phyloP scores from a whole-genome alignment of 129 eudicot species.

The Apium graveolens region DNA sequence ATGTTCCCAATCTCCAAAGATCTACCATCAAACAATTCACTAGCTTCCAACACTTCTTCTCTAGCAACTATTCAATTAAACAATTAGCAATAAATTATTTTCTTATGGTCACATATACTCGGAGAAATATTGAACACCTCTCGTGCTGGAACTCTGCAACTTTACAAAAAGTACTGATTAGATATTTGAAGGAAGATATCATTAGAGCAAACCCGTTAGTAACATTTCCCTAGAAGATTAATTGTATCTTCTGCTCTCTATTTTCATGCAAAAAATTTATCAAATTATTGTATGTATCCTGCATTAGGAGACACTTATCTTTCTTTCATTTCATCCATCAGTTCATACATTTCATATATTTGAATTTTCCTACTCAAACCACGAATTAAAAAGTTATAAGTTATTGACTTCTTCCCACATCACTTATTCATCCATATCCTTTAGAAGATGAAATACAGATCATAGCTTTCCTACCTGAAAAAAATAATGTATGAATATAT shows the following conservation, averaged over 20 bases:
- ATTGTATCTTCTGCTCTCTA: constrained; percentile 42
- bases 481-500: constrained; percentile 51
- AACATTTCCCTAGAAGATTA: no score
- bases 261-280: constrained; percentile 58
- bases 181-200: no score
- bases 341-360: constrained; percentile 80
- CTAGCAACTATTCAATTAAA: no score
- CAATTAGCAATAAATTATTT: no score
- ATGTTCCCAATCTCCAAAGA: no score
- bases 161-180: no score
- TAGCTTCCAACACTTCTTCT: no score
- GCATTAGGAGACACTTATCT: constrained; percentile 61
- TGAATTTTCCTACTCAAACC: constrained; percentile 71
- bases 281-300: constrained; percentile 58
- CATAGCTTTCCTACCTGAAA: constrained; percentile 70
- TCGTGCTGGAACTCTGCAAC: no score
- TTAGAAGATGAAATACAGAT: constrained; percentile 84
- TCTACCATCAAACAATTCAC: no score
- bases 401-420: constrained; percentile 56
- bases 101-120: no score
- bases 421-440: constrained; percentile 94
- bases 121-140: no score
- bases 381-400: constrained; percentile 66
- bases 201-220: no score
- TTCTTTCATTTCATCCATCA: constrained; percentile 84